Evolutionary conservation across 352 stramenopile species (phyloP), one percentile per base, ranked within the genome.

Genomic region (Globisporangium heterothallicum): DNA sequence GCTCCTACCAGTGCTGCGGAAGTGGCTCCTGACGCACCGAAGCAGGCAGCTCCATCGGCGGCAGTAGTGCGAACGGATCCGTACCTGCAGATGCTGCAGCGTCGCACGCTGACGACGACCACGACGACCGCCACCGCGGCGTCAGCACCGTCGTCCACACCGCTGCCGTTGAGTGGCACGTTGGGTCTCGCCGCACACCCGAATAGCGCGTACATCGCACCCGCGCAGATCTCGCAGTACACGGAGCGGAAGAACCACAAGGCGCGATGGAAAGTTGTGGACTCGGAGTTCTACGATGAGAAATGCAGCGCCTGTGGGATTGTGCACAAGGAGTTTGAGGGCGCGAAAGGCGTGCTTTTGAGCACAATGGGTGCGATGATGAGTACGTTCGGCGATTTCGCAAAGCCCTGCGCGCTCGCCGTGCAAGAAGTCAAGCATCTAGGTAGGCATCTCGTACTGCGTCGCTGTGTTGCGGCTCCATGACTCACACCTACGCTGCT

Each of bases 61-160:
- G 12, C 32, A 38, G n/a, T 49, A 18, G 48, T 75, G 46, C 85
- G 74, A 56, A 68, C 65, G 2, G 82, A 92, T 46, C 73, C 72
- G 42, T 92, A 92, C 55, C 61, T 92, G 27, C 66, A 86, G 50
- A 92, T 92, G 79, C 65, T 92, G 25, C 79, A 88, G 61, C 79
- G 80, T 25, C 68, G 82, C 18, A 85, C 51, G 19, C 60, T 88
- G 51, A 67, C 63, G n/a, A 71, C 61, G 1, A 42, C 51, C 8
- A 40, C 63, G 3, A 35, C 43, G 16, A 36, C 47, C 18, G n/a
- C 49, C 1, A 42, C 36, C 0, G 26, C 1, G 5, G 43, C 30
- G 10, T 32, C 53, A n/a, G 6, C 1, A 14, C 19, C 27, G 6
- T 10, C n/a, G 19, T 38, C 32, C 32, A 38, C 32, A 16, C 6